Percentiles rank a stretch among this genome's conserved stretches.
phyloP scores from a whole-genome alignment of 805 yeast genomes.

The Candida xiaguanensis region DNA sequence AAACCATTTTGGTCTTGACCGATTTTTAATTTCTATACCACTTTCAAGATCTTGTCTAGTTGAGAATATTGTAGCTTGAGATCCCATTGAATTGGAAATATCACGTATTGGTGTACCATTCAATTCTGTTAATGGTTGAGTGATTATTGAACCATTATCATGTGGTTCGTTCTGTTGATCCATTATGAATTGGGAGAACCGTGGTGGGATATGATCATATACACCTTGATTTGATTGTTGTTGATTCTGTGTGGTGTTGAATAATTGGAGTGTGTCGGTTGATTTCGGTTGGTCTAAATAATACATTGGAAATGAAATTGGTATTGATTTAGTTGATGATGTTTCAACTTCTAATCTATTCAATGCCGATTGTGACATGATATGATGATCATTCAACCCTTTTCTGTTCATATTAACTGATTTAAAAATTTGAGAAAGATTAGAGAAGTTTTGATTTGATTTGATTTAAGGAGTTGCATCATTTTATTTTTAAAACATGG shows the following conservation, averaged over 20 bases:
- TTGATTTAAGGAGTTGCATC: neutral
- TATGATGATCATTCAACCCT: neutral
- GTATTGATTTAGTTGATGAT: slow-evolving; percentile 23
- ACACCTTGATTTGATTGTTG: slow-evolving; percentile 1
- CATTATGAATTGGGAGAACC: slow-evolving; percentile 38
- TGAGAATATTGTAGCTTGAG: slow-evolving; percentile 44
- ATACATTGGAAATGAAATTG: slow-evolving; percentile 26
- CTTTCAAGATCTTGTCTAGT: slow-evolving; percentile 21
- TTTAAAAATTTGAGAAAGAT: too few species aligned
- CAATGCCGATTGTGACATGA: slow-evolving; percentile 4
- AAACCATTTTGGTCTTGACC: too few species aligned
- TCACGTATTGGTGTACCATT: slow-evolving; percentile 13
- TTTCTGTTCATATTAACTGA: too few species aligned
- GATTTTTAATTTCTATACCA: too few species aligned
- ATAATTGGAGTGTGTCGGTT: slow-evolving; percentile 24
- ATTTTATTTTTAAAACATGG: neutral
- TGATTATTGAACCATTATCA: neutral
- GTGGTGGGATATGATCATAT: slow-evolving; percentile 35
- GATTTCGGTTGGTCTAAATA: slow-evolving; percentile 17
- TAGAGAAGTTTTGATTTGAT: too few species aligned
- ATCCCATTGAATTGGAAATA: slow-evolving; percentile 37
- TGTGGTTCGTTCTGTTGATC: slow-evolving; percentile 26
- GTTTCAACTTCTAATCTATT: slow-evolving; percentile 20
- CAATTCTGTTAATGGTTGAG: neutral
- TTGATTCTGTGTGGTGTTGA: slow-evolving; percentile 8